phyloP scores from a whole-genome alignment of 2,329 filamentous ascomycete genomes.

The Biscogniauxia marginata region DNA sequence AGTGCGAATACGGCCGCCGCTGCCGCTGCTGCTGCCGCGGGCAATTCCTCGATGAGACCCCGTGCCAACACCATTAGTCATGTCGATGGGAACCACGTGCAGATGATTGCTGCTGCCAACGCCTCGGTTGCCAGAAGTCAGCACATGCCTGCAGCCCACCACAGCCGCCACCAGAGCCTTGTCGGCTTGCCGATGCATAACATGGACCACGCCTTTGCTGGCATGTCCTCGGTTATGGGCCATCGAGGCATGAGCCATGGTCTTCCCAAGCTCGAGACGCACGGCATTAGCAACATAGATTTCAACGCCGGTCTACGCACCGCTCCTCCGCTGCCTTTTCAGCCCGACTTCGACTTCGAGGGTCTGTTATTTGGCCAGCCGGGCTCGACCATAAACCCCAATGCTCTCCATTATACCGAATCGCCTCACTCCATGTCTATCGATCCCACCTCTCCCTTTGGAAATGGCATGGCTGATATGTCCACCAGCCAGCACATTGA shows the following conservation, averaged over 20 bases:
- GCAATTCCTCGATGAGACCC: constrained; percentile 69
- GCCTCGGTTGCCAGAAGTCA: constrained; percentile 47
- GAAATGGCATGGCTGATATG: constrained; percentile 57
- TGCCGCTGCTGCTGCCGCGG: constrained; percentile 47
- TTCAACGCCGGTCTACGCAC: constrained; percentile 70
- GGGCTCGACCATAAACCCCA: constrained; percentile 67
- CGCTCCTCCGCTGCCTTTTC: constrained; percentile 65
- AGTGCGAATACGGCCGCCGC: constrained; percentile 47
- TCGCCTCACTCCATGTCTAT: constrained; percentile 67
- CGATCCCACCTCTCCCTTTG: constrained; percentile 61
- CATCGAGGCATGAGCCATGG: constrained; percentile 66
- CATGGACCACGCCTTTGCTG: constrained; percentile 64
- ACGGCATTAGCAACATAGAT: constrained; percentile 64
- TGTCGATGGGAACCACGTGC: constrained; percentile 74
- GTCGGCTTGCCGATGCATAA: constrained; percentile 61
- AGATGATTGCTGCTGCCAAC: constrained; percentile 65
- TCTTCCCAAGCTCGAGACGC: constrained; percentile 81
- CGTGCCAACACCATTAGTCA: constrained; percentile 96
- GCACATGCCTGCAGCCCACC: constrained; percentile 55
- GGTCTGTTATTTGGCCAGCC: constrained; percentile 65
- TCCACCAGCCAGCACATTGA: constrained; percentile 62
- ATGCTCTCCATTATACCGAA: constrained; percentile 79
- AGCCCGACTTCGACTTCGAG: constrained; percentile 68
- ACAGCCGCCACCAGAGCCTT: constrained; percentile 73
- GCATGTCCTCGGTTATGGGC: constrained; percentile 68